Conservation (phyloP, 257 asterid species). For the Thymus quinquecostatus region DNA sequence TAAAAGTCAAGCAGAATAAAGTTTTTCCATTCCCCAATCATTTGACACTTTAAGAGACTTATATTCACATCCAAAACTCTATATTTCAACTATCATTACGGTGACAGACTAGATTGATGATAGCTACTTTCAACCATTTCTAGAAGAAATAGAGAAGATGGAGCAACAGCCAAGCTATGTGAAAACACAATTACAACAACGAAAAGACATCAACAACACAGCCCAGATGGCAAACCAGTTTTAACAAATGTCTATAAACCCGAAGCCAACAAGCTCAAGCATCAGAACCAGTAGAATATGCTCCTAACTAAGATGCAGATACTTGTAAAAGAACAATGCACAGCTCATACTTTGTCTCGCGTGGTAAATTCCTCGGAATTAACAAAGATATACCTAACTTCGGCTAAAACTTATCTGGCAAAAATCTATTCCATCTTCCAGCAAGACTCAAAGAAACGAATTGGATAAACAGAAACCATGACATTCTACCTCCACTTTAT, state of each 20-base stretch:
- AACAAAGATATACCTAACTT: slow-evolving; percentile 5
- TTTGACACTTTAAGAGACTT: slow-evolving; percentile 31
- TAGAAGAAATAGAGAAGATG: slow-evolving; percentile 40
- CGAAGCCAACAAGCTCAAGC: slow-evolving; percentile 25
- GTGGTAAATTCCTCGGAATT: background rate
- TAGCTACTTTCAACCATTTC: slow-evolving; percentile 43
- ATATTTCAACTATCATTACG: slow-evolving; percentile 14
- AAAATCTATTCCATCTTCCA: slow-evolving; percentile 6
- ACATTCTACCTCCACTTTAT: background rate
- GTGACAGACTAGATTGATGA: slow-evolving; percentile 33
- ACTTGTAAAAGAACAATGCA: background rate
- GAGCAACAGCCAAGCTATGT: slow-evolving; percentile 40
- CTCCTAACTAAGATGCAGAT: slow-evolving; percentile 6
- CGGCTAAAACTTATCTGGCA: slow-evolving; percentile 1
- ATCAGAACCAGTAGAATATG: slow-evolving; percentile 11
- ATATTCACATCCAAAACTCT: slow-evolving; percentile 36
- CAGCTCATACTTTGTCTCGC: background rate
- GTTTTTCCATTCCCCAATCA: slow-evolving; percentile 39
- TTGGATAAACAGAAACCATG: background rate
- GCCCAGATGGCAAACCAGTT: slow-evolving; percentile 31
- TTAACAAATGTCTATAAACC: slow-evolving; percentile 23
- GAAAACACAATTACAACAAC: slow-evolving; percentile 25
- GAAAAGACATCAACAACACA: slow-evolving; percentile 33
- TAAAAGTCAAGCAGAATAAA: slow-evolving; percentile 33
- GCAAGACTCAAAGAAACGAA: slow-evolving; percentile 19